Conservation (phyloP, 192 early-diverging fungal species). For the Backusella liffmaniae region DNA sequence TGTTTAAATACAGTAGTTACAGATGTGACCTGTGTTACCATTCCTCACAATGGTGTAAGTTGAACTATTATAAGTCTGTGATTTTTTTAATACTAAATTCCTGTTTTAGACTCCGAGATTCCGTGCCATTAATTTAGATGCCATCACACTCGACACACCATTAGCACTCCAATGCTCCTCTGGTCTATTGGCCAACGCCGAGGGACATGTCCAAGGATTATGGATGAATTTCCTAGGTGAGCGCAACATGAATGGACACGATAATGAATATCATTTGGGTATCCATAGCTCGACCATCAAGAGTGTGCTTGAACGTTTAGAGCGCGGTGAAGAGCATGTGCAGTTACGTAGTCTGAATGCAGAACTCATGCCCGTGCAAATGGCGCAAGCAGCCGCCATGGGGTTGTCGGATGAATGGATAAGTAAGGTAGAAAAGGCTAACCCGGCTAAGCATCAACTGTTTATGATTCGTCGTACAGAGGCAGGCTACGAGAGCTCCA, state of each 20-base stretch:
- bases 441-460: constrained; percentile 52
- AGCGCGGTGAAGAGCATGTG: constrained; percentile 44
- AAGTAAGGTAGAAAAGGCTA: constrained; percentile 53
- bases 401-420: constrained; percentile 61
- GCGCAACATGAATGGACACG: constrained; percentile 57
- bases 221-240: constrained; percentile 80
- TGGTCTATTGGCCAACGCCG: constrained; percentile 65
- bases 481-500: constrained; percentile 54
- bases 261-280: constrained; percentile 63
- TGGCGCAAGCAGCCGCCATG: constrained; percentile 58
- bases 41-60: constrained; percentile 52
- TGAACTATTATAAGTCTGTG: not conserved
- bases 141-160: constrained; percentile 81
- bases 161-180: constrained; percentile 76
- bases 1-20: constrained; percentile 64
- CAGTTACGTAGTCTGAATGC: constrained; percentile 58
- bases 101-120: constrained; percentile 54
- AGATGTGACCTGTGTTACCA: constrained; percentile 55
- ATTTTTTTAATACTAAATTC: not conserved
- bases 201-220: constrained; percentile 67
- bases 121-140: constrained; percentile 76
- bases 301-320: constrained; percentile 47
- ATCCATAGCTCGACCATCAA: constrained; percentile 53
- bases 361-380: constrained; percentile 56
- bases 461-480: constrained; percentile 61